Conservation (phyloP, 495 filamentous ascomycete species). For the Aspergillus carlsbadensis region DNA sequence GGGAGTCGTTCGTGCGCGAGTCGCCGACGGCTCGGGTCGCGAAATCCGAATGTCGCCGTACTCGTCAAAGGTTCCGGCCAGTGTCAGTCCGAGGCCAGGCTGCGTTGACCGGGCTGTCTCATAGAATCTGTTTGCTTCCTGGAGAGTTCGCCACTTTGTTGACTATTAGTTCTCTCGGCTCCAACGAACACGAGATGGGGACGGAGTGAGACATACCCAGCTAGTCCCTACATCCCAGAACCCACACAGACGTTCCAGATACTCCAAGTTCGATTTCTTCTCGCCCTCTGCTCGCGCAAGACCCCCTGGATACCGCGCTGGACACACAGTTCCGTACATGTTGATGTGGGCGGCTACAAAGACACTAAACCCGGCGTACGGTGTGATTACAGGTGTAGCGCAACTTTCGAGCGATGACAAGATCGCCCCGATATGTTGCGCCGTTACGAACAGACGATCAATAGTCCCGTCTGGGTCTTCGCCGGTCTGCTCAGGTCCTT, state of each 20-base stretch:
- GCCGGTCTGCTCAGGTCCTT: constrained; percentile 26
- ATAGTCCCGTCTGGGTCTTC: constrained; percentile 28
- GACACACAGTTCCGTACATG: constrained; percentile 45
- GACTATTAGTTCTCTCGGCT: background rate
- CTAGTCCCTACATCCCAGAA: constrained; percentile 43
- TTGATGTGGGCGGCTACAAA: constrained; percentile 48
- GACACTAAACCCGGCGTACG: constrained; percentile 46
- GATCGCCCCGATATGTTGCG: constrained; percentile 37
- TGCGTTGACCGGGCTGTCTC: constrained; percentile 33
- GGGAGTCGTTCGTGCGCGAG: background rate
- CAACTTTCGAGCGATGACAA: constrained; percentile 37
- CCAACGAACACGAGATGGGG: background rate
- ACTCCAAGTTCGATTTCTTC: constrained; percentile 35
- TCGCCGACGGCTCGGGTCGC: constrained; percentile 7
- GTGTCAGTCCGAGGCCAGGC: constrained; percentile 24
- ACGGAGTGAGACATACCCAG: constrained; percentile 29
- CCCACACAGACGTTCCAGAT: constrained; percentile 38
- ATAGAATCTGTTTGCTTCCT: constrained; percentile 45
- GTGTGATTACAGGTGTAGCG: constrained; percentile 39
- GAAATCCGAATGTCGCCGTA: constrained; percentile 42
- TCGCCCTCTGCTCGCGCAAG: constrained; percentile 36
- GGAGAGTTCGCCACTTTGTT: constrained; percentile 40
- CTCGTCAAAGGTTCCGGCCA: constrained; percentile 42
- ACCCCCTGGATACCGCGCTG: constrained; percentile 39
- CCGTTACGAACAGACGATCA: constrained; percentile 37